These are phyloP conservation scores for Zygnema circumcarinatum DNA, from an alignment of 139 green algal species.

Conservation along the genomic window DNA sequence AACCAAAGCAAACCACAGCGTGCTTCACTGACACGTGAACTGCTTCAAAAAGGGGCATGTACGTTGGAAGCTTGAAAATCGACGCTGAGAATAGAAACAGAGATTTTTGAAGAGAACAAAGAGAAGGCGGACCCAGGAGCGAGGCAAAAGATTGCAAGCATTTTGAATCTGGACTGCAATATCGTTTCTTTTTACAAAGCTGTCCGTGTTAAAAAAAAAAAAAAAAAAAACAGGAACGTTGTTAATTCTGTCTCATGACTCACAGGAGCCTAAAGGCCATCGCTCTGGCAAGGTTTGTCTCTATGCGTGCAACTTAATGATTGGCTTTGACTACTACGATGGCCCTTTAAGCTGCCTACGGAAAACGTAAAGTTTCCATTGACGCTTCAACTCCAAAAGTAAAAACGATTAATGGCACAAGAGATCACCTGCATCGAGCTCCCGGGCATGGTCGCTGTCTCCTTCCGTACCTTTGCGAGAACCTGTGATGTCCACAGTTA, in stretches of 20 bases:
- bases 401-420: background rate
- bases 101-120: background rate
- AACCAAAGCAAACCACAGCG: background rate
- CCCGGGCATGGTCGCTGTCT: constrained; percentile 10
- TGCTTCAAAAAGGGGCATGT: background rate
- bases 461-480: constrained; percentile 7
- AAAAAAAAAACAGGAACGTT: background rate
- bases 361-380: background rate
- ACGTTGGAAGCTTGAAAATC: background rate
- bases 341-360: constrained; percentile 2
- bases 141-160: no score
- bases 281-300: background rate
- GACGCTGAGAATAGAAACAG: background rate
- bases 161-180: background rate
- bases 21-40: background rate
- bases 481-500: background rate
- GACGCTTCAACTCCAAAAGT: background rate
- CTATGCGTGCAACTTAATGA: no score
- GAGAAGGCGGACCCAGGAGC: no score
- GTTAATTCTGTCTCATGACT: background rate
- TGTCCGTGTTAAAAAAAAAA: background rate
- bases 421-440: constrained; percentile 19
- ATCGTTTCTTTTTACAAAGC: background rate
- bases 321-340: no score
- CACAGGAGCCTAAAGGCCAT: background rate